Conservation (phyloP, 495 filamentous ascomycete species). For the Tuber calosporum region DNA sequence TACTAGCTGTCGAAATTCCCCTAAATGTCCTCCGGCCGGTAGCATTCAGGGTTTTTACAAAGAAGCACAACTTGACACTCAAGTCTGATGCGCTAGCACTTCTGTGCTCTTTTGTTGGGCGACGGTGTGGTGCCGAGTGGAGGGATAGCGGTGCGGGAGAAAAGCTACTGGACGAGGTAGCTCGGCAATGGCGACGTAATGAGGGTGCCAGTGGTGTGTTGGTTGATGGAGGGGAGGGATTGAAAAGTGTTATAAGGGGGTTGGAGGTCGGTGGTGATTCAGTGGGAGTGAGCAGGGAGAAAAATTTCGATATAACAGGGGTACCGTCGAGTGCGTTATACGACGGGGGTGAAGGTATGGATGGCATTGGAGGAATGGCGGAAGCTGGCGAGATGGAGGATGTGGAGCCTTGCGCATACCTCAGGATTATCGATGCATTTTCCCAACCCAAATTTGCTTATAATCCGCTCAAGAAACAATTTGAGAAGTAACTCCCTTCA, state of each 20-base stretch:
- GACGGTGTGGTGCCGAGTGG: constrained; percentile 92
- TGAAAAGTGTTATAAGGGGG: constrained; percentile 72
- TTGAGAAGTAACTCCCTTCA: constrained; percentile 56
- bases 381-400: constrained; percentile 51
- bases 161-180: constrained; percentile 82
- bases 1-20: constrained; percentile 81
- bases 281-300: constrained; percentile 51
- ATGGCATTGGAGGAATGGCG: constrained; percentile 56
- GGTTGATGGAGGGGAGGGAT: constrained; percentile 71
- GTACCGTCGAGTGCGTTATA: constrained; percentile 28
- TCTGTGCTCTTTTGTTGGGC: constrained; percentile 80
- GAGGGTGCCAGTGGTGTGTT: constrained; percentile 65
- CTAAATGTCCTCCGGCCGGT: constrained; percentile 79
- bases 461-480: constrained; percentile 81
- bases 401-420: constrained; percentile 35
- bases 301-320: constrained; percentile 49
- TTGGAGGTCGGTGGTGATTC: constrained; percentile 51
- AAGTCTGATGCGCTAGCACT: constrained; percentile 78
- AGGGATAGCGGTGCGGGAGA: constrained; percentile 90
- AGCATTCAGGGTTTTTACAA: constrained; percentile 92
- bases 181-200: constrained; percentile 76
- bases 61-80: constrained; percentile 92
- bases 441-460: constrained; percentile 79
- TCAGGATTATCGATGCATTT: constrained; percentile 40
- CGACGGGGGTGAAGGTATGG: constrained; percentile 40